Evolutionary conservation across 2,329 filamentous ascomycete genomes (phyloP).

Genomic region (Didymella glomerata): DNA sequence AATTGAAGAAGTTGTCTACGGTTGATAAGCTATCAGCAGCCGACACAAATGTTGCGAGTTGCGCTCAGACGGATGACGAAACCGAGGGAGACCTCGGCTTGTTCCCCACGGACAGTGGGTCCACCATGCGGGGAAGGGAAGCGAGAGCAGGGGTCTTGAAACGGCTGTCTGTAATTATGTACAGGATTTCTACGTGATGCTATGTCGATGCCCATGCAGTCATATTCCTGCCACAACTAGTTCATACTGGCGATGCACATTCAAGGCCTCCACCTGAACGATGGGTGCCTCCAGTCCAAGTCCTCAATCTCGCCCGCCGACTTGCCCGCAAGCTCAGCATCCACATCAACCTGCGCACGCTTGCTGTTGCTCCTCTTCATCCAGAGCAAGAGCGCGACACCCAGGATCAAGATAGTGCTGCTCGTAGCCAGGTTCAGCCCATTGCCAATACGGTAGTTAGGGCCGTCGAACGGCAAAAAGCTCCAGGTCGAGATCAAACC

Average conservation of each 20-base stretch:
- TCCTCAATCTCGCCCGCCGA: slow-evolving; percentile 42
- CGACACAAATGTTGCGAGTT: slow-evolving; percentile 5
- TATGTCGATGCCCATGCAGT: background rate
- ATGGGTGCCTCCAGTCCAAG: slow-evolving; percentile 62
- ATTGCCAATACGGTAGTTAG: slow-evolving; percentile 75
- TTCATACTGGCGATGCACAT: background rate
- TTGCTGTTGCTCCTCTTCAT: slow-evolving; percentile 70
- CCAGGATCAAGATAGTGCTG: slow-evolving; percentile 63
- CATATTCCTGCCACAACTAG: background rate
- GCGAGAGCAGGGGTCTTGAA: slow-evolving; percentile 3
- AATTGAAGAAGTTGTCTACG: background rate
- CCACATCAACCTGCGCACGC: slow-evolving; percentile 63
- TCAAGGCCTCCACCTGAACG: slow-evolving; percentile 66
- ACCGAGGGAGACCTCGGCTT: slow-evolving; percentile 16
- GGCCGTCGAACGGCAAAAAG: slow-evolving; percentile 69
- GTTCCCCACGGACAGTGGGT: slow-evolving; percentile 1
- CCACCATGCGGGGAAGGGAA: slow-evolving; percentile 9
- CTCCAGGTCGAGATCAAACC: slow-evolving; percentile 72
- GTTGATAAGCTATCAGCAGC: slow-evolving; percentile 2
- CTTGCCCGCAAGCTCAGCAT: slow-evolving; percentile 64
- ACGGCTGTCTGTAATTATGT: no score
- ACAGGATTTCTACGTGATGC: background rate
- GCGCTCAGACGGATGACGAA: slow-evolving; percentile 10
- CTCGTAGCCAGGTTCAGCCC: slow-evolving; percentile 72
- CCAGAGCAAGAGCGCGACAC: slow-evolving; percentile 63